phyloP scores from a whole-genome alignment of 2,329 filamentous ascomycete genomes.

The Nemania sp. region DNA sequence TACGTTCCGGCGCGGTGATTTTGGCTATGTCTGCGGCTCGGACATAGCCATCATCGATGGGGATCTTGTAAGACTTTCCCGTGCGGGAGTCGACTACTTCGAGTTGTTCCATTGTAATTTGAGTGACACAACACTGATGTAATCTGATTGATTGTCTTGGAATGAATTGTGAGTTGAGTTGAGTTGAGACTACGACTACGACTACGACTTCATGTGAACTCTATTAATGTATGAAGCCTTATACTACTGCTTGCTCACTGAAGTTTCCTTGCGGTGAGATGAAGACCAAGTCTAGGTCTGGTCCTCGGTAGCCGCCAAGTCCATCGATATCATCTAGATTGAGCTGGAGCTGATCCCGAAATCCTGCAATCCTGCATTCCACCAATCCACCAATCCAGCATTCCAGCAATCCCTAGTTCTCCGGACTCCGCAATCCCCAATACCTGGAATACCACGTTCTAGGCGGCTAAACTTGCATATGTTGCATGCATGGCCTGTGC shows the following conservation, averaged over 20 bases:
- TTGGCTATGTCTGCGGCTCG: constrained; percentile 29
- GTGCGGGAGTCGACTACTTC: constrained; percentile 35
- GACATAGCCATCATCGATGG: constrained; percentile 31
- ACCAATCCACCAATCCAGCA: constrained; percentile 11
- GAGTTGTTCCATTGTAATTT: constrained; percentile 29
- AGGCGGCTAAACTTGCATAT: constrained; percentile 3
- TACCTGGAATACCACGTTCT: constrained; percentile 7
- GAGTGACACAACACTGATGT: neutral
- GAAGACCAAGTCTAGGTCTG: neutral
- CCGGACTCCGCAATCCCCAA: constrained; percentile 16
- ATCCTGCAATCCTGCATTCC: constrained; percentile 14
- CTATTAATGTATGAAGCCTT: constrained; percentile 1
- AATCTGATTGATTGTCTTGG: neutral
- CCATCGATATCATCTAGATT: constrained; percentile 10
- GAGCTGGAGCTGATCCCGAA: neutral
- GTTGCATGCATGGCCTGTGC: neutral
- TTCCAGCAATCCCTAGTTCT: constrained; percentile 23
- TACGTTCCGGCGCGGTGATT: constrained; percentile 26
- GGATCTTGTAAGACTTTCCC: constrained; percentile 33
- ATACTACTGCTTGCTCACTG: neutral
- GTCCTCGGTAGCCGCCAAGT: neutral
- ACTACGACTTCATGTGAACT: constrained; percentile 2
- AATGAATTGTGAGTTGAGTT: neutral
- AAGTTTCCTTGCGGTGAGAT: neutral
- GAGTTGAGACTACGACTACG: constrained; percentile 2